Conservation (phyloP, 2,329 filamentous ascomycete species). For the Lachnellula suecica region DNA sequence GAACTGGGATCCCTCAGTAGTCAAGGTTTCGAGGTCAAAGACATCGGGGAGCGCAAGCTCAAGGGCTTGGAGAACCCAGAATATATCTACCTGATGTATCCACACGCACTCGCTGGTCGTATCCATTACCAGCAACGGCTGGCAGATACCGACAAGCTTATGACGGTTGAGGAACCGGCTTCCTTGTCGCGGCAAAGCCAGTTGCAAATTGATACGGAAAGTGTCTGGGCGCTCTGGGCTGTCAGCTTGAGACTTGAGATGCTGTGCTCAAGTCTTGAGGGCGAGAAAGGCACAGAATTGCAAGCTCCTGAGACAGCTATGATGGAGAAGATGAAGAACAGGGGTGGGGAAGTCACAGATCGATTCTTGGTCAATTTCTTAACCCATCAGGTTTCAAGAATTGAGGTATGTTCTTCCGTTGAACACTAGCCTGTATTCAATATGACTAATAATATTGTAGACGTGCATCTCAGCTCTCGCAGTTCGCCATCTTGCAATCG, state of each 20-base stretch:
- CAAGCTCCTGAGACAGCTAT: slow-evolving; percentile 82
- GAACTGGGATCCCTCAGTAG: slow-evolving; percentile 85
- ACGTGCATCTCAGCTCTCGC: slow-evolving; percentile 78
- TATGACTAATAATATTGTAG: slow-evolving; percentile 43
- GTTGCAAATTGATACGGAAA: slow-evolving; percentile 75
- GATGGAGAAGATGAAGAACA: slow-evolving; percentile 69
- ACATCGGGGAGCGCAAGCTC: slow-evolving; percentile 90
- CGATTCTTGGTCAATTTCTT: slow-evolving; percentile 84
- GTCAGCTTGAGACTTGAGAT: slow-evolving; percentile 88
- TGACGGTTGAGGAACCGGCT: slow-evolving; percentile 46
- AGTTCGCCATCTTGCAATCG: slow-evolving; percentile 75
- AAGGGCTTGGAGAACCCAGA: slow-evolving; percentile 98
- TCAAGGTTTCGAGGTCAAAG: slow-evolving; percentile 95
- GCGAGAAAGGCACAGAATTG: slow-evolving; percentile 54
- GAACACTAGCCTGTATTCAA: slow-evolving; percentile 7
- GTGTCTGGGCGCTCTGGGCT: slow-evolving; percentile 81
- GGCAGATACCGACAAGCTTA: slow-evolving; percentile 38
- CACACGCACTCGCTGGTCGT: slow-evolving; percentile 80
- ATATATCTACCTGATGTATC: slow-evolving; percentile 92
- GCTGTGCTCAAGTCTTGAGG: slow-evolving; percentile 87
- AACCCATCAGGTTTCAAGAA: slow-evolving; percentile 91
- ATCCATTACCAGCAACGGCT: slow-evolving; percentile 60
- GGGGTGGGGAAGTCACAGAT: slow-evolving; percentile 85
- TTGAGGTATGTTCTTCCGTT: slow-evolving; percentile 67
- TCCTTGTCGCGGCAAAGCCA: slow-evolving; percentile 64